phyloP scores from a whole-genome alignment of 1,284 basidiomycete species.

The Rhodofomes roseus region DNA sequence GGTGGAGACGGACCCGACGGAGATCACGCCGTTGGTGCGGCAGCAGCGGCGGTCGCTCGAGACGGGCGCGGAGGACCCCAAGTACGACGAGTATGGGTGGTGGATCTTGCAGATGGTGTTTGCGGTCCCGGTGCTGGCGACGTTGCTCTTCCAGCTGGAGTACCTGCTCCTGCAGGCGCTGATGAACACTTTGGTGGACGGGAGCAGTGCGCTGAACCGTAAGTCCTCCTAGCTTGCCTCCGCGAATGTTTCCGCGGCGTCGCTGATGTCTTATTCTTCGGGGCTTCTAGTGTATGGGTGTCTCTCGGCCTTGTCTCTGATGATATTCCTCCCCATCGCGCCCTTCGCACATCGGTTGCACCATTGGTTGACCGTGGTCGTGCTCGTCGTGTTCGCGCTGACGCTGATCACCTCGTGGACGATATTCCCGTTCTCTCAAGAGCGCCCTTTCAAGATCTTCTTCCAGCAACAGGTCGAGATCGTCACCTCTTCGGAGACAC shows the following conservation, averaged over 20 bases:
- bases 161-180: conserved; percentile 47
- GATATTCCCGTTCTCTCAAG: conserved; percentile 58
- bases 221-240: conserved; percentile 23
- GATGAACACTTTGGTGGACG: conserved; percentile 63
- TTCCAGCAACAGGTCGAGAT: conserved; percentile 61
- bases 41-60: conserved; percentile 23
- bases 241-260: neutral
- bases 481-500: conserved; percentile 12
- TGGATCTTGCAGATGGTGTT: conserved; percentile 64
- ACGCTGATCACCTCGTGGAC: conserved; percentile 43
- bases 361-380: conserved; percentile 37
- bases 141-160: conserved; percentile 54
- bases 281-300: conserved; percentile 47
- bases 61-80: conserved; percentile 11
- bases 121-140: conserved; percentile 52
- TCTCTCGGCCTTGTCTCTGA: conserved; percentile 41
- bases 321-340: conserved; percentile 55
- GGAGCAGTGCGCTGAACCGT: conserved; percentile 48
- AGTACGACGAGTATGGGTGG: conserved; percentile 42
- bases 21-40: conserved; percentile 48
- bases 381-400: conserved; percentile 41
- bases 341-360: conserved; percentile 61
- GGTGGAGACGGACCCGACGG: conserved; percentile 40
- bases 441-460: conserved; percentile 62
- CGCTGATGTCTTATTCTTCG: neutral